Conservation (phyloP, 108 stramenopile species). For the Mediolabrus comicus region DNA sequence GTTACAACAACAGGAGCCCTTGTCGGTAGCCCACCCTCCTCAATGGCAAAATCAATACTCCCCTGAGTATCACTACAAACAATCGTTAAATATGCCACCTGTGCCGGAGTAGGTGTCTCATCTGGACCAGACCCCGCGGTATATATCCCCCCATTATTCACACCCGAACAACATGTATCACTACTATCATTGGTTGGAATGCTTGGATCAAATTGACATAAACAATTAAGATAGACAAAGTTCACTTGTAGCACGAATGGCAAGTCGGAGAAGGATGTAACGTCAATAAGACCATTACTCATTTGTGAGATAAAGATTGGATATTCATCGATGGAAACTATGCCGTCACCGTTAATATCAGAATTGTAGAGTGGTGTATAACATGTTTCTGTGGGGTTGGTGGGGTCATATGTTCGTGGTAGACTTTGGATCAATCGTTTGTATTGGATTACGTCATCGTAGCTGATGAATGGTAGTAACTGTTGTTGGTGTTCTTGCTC, state of each 20-base stretch:
- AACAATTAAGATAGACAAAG: constrained; percentile 41
- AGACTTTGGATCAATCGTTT: background rate
- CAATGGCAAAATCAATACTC: constrained; percentile 30
- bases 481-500: background rate
- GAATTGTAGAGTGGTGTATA: constrained; percentile 21
- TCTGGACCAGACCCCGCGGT: constrained; percentile 16
- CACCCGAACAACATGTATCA: constrained; percentile 20
- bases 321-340: constrained; percentile 26
- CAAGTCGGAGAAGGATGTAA: constrained; percentile 7
- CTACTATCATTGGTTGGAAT: background rate
- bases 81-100: constrained; percentile 16
- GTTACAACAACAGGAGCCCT: background rate
- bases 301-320: constrained; percentile 11
- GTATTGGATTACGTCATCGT: background rate
- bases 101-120: constrained; percentile 11
- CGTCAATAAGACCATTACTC: background rate
- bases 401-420: constrained; percentile 29
- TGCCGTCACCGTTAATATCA: constrained; percentile 31
- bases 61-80: constrained; percentile 37
- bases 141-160: constrained; percentile 6
- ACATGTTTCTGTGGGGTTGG: constrained; percentile 20
- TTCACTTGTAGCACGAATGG: constrained; percentile 43
- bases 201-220: constrained; percentile 1
- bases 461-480: background rate
- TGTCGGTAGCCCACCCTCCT: background rate